A percentile compares a stretch with the other conserved stretches of the same genome.
Conservation (phyloP, 2,329 filamentous ascomycete species). For the Tolypocladium ophioglossoides region DNA sequence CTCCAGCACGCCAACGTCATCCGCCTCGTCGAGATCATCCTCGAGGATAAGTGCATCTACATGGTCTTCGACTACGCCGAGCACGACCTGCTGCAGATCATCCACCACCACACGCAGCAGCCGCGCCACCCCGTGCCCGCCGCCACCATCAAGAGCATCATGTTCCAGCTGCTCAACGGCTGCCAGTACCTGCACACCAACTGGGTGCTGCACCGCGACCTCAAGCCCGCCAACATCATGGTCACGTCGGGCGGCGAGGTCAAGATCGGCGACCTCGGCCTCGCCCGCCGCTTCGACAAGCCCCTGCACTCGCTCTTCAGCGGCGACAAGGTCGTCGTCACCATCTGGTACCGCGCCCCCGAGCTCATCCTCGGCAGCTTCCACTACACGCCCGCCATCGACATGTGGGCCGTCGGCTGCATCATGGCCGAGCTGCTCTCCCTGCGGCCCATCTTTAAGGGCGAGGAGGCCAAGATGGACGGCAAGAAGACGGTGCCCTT, state of each 20-base stretch:
- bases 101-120: slow-evolving; percentile 91
- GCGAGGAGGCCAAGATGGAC: slow-evolving; percentile 98
- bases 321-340: slow-evolving; percentile 96
- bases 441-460: slow-evolving; percentile 91
- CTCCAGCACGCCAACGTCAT: slow-evolving; percentile 84
- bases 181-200: slow-evolving; percentile 91
- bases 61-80: slow-evolving; percentile 99
- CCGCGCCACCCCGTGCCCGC: slow-evolving; percentile 82
- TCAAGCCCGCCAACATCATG: slow-evolving; percentile 99
- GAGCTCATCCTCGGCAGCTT: slow-evolving; percentile 83
- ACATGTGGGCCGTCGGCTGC: slow-evolving; percentile 95
- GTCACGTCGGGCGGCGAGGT: slow-evolving; percentile 84
- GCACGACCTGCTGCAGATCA: slow-evolving; percentile 93
- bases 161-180: slow-evolving; percentile 92
- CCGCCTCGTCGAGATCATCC: slow-evolving; percentile 83
- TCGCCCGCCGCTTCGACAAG: slow-evolving; percentile 89
- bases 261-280: slow-evolving; percentile 87
- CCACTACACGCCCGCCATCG: slow-evolving; percentile 96
- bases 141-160: slow-evolving; percentile 79
- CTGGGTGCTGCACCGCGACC: slow-evolving; percentile 93
- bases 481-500: slow-evolving; percentile 96
- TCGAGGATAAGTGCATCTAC: slow-evolving; percentile 98
- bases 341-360: slow-evolving; percentile 96
- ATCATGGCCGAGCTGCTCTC: slow-evolving; percentile 94
- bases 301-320: slow-evolving; percentile 84